A percentile compares a stretch with the other conserved stretches of the same genome.
These are phyloP conservation scores for Floccularia luteovirens DNA, from an alignment of 768 basidiomycete species.

Conservation along the genomic window DNA sequence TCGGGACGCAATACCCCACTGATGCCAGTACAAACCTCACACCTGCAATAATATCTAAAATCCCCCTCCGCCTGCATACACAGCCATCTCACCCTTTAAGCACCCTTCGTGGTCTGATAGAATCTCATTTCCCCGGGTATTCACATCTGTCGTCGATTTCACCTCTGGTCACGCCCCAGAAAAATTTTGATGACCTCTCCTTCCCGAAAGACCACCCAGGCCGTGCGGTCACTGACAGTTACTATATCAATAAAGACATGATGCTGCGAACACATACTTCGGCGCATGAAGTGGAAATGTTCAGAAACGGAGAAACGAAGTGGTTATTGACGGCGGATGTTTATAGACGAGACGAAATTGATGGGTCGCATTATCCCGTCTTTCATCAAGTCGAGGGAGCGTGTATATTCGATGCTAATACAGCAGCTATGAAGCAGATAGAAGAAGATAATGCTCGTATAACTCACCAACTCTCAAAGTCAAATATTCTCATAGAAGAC, in stretches of 20 bases:
- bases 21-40: constrained; percentile 85
- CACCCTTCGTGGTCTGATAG: constrained; percentile 78
- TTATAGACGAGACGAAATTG: constrained; percentile 97
- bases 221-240: constrained; percentile 83
- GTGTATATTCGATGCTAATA: constrained; percentile 60
- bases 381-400: constrained; percentile 99
- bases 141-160: constrained; percentile 70
- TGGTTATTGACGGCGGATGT: constrained; percentile 97
- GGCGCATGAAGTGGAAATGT: constrained; percentile 96
- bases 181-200: constrained; percentile 96
- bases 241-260: constrained; percentile 85
- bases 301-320: constrained; percentile 61
- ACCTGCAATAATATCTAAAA: constrained; percentile 75
- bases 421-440: constrained; percentile 51
- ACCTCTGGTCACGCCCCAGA: constrained; percentile 81
- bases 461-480: constrained; percentile 46
- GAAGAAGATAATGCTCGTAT: constrained; percentile 67
- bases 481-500: constrained; percentile 86
- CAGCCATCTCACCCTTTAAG: constrained; percentile 77
- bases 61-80: constrained; percentile 69
- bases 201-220: constrained; percentile 94
- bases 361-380: constrained; percentile 92
- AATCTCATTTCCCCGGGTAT: constrained; percentile 75
- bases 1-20: constrained; percentile 60
- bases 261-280: constrained; percentile 98